Percentiles rank a stretch among this genome's conserved stretches.
These are phyloP conservation scores for Microdochium trichocladiopsis DNA, from an alignment of 2,329 filamentous ascomycete genomes.

Conservation along the genomic window DNA sequence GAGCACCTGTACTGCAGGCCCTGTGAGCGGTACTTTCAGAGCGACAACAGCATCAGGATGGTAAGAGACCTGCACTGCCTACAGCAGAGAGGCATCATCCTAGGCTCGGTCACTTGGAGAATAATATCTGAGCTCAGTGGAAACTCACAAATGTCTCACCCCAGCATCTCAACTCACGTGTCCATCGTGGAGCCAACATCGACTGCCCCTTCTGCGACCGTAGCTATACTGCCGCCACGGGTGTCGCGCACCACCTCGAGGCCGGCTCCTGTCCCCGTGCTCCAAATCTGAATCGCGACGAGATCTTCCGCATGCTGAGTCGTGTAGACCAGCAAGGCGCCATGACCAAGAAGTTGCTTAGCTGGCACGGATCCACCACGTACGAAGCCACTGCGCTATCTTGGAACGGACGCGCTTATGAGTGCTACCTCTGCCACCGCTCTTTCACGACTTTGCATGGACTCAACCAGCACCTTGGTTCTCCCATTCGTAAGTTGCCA, in stretches of 20 bases:
- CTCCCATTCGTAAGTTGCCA: conserved; percentile 35
- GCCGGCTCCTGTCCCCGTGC: conserved; percentile 41
- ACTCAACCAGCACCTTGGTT: conserved; percentile 48
- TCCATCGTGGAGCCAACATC: conserved; percentile 36
- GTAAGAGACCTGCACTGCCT: conserved; percentile 12
- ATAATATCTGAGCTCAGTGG: too few relatives aligned
- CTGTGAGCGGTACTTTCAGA: conserved; percentile 23
- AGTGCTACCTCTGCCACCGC: conserved; percentile 47
- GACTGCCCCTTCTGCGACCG: conserved; percentile 48
- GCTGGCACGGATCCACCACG: conserved; percentile 26
- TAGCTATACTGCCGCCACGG: conserved; percentile 40
- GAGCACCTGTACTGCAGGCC: conserved; percentile 23
- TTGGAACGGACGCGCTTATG: conserved; percentile 37
- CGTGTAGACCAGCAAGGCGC: conserved; percentile 35
- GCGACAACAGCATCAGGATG: conserved; percentile 19
- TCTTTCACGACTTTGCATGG: conserved; percentile 24
- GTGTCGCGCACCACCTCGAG: conserved; percentile 50
- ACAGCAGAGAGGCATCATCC: too few relatives aligned
- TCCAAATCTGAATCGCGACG: conserved; percentile 35
- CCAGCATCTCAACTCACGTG: conserved; percentile 47
- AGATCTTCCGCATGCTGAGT: conserved; percentile 36
- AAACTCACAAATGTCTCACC: not conserved
- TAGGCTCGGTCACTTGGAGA: too few relatives aligned
- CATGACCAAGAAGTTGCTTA: conserved; percentile 45
- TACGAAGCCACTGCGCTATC: conserved; percentile 30